These are phyloP conservation scores for Linnemannia schmuckeri DNA, from an alignment of 192 early-diverging fungal genomes.

Conservation along the genomic window DNA sequence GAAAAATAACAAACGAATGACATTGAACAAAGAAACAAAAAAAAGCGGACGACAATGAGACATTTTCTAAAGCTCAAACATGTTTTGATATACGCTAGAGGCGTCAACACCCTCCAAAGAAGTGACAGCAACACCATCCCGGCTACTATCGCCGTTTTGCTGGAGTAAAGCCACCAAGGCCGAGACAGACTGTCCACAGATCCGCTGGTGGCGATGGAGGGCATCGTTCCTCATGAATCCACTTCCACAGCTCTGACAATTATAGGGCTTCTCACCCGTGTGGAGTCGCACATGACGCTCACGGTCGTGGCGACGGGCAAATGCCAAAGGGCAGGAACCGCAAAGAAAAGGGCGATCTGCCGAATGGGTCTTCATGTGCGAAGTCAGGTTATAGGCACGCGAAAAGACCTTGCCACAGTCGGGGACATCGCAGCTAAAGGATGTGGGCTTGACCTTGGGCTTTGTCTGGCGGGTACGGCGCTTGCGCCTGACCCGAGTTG, in stretches of 20 bases:
- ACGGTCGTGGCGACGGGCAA: conserved; percentile 92
- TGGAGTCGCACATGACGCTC: conserved; percentile 88
- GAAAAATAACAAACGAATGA: not conserved
- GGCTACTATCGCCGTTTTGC: not conserved
- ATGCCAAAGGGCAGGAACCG: conserved; percentile 76
- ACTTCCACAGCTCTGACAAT: conserved; percentile 77
- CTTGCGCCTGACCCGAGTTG: conserved; percentile 14
- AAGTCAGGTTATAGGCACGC: conserved; percentile 82
- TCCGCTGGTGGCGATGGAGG: conserved; percentile 76
- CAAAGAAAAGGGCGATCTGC: conserved; percentile 81
- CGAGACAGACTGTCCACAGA: conserved; percentile 25
- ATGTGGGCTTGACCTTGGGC: conserved; percentile 37
- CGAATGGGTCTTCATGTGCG: conserved; percentile 84
- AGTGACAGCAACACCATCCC: not conserved
- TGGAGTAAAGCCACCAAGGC: conserved; percentile 14
- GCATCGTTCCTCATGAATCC: conserved; percentile 87
- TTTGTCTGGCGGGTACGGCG: conserved; percentile 31
- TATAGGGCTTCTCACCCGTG: conserved; percentile 82
- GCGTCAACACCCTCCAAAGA: not conserved
- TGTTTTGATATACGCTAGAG: not conserved
- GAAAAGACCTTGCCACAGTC: conserved; percentile 78
- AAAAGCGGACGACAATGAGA: not conserved
- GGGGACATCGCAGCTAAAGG: conserved; percentile 31
- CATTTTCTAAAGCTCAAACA: not conserved
- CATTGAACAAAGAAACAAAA: not conserved